Base-by-base conservation (phyloP, 345 rosid genomes). In the Murraya paniculata region DNA sequence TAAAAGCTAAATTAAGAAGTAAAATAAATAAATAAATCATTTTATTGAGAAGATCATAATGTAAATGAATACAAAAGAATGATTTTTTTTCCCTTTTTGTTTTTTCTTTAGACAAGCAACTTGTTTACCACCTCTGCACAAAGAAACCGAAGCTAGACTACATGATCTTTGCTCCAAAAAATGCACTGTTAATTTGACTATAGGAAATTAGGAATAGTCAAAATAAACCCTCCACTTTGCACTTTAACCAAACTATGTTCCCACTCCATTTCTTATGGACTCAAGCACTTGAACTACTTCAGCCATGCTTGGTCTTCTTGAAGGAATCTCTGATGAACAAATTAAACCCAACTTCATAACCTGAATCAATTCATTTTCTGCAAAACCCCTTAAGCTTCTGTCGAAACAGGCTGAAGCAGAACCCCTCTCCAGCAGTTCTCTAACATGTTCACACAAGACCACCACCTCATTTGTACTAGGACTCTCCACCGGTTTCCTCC, bases 221-320 rank as follows among this genome's bases (percentile, higher is more conserved):
- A 53, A 41, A 73, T 62, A 81, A 75, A 71, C 57, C 30, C 53
- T 48, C 48, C 18, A 78, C 33, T 53, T n/a, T 55, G 38, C 73
- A 62, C 24, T 71, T 72, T 19, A 56, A 74, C 82, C 62, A 78
- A 58, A 76, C 85, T 82, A 89, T 36, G 90, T 79, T 71, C 85
- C 94, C 27, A 64, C 79, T 77, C 88, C 97, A 56, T 87, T 81
- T 85, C 97, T 89, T 80, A 96, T 90, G 41, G 97, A 92, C 88
- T 96, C 99, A 64, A 94, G 99, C 78, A 96, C 94, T 84, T 94
- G 99, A 80, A 94, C 97, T 78, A 87, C 97, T 84, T 96, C 99
- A 31, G 97, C 94, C 97, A 94, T 92, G 88, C 98, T 96, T 18
- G 98, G 98, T 84, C 99, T 92, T 86, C 92, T 90, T 69, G 89